Percentiles rank a stretch among this genome's conserved stretches.
Evolutionary conservation across 2,329 filamentous ascomycete genomes (phyloP).

Genomic region (Alternaria panax): DNA sequence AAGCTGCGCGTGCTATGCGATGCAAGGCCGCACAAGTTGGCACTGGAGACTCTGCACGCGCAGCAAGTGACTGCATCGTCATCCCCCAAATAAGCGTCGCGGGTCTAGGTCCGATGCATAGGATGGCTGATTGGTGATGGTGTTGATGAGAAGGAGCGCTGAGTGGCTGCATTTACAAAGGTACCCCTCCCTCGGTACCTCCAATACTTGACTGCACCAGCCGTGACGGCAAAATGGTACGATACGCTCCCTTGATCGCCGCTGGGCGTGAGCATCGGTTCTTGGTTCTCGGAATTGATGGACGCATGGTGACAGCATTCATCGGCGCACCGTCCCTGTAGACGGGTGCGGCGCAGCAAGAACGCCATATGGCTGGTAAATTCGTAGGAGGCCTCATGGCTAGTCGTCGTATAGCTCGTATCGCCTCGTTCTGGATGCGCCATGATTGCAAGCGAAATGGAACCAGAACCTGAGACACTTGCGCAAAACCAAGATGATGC

Average conservation of each 20-base stretch:
- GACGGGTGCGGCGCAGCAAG: background rate
- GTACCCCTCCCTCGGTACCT: slow-evolving; percentile 28
- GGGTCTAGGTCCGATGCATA: slow-evolving; percentile 17
- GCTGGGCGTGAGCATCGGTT: slow-evolving; percentile 6
- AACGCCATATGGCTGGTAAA: slow-evolving; percentile 4
- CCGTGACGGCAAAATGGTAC: slow-evolving; percentile 25
- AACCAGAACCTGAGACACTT: slow-evolving; percentile 24
- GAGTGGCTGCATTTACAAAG: slow-evolving; percentile 16
- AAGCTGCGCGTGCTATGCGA: background rate
- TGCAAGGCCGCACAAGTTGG: slow-evolving; percentile 10
- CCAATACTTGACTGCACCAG: slow-evolving; percentile 22
- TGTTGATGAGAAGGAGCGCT: slow-evolving; percentile 4
- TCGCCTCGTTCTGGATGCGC: slow-evolving; percentile 2
- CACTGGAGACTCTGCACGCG: slow-evolving; percentile 3
- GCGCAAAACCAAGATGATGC: slow-evolving; percentile 19
- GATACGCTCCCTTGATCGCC: slow-evolving; percentile 13
- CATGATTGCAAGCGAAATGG: slow-evolving; percentile 16
- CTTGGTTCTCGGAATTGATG: slow-evolving; percentile 13
- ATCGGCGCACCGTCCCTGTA: slow-evolving; percentile 1
- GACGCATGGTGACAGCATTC: slow-evolving; percentile 23
- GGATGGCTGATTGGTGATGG: slow-evolving; percentile 13
- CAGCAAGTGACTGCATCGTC: slow-evolving; percentile 9
- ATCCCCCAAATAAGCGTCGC: slow-evolving; percentile 13
- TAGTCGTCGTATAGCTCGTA: background rate
- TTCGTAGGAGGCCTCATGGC: background rate